A percentile compares a stretch with the other conserved stretches of the same genome.
Evolutionary conservation across 306 rosid species (phyloP).

Genomic region (Acacia crassicarpa): DNA sequence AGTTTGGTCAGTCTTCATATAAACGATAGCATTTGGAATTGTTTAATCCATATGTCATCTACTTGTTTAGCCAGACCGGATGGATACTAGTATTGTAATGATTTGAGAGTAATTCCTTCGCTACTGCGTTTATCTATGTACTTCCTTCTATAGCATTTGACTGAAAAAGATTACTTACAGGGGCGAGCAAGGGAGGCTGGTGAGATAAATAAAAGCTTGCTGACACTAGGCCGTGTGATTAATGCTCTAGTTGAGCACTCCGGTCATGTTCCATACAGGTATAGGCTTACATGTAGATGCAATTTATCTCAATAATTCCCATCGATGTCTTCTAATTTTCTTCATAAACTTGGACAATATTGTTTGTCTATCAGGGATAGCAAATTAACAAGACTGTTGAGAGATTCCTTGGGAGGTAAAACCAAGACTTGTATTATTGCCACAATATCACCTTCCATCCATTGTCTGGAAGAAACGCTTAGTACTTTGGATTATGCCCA

Average conservation of each 20-base stretch:
- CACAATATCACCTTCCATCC: constrained; percentile 95
- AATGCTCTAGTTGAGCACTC: constrained; percentile 99
- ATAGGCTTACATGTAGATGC: constrained; percentile 41
- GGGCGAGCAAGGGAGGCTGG: constrained; percentile 99
- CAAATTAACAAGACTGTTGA: constrained; percentile 85
- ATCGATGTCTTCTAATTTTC: not conserved
- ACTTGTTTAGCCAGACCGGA: constrained; percentile 7
- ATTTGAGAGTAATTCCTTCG: not conserved
- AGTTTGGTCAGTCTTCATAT: constrained; percentile 12
- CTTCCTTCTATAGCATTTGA: constrained; percentile 10
- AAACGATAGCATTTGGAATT: constrained; percentile 24
- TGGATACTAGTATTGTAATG: constrained; percentile 8
- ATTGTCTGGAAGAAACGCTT: constrained; percentile 97
- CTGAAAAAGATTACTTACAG: constrained; percentile 56
- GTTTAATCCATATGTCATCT: constrained; percentile 12
- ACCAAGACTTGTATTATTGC: constrained; percentile 99
- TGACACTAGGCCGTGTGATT: constrained; percentile 96
- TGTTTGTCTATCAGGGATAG: constrained; percentile 79
- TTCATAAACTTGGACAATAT: constrained; percentile 12
- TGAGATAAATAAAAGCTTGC: constrained; percentile 96
- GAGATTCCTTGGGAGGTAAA: constrained; percentile 99
- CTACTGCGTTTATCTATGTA: constrained; percentile 16
- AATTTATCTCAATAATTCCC: constrained; percentile 6
- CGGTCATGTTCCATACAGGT: constrained; percentile 98
- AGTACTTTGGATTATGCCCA: constrained; percentile 98